Conservation (phyloP, 2,329 filamentous ascomycete species). For the Aspergillus fructus region DNA sequence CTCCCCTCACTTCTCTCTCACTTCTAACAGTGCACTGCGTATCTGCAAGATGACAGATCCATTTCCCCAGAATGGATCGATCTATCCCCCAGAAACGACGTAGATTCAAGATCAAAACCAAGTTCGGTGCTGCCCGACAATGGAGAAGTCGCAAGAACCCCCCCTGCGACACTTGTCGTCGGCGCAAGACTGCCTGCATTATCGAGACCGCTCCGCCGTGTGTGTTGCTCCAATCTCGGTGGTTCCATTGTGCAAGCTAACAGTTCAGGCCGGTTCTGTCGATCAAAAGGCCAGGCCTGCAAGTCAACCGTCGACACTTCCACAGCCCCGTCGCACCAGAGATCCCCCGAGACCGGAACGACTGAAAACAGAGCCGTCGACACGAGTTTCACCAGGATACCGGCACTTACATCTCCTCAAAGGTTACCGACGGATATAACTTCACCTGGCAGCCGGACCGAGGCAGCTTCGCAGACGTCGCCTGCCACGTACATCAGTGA, state of each 20-base stretch:
- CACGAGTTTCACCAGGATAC: neutral
- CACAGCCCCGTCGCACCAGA: neutral
- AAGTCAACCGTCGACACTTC: neutral
- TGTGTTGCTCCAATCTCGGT: conserved; percentile 18
- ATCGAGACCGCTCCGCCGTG: conserved; percentile 48
- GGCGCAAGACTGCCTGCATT: conserved; percentile 50
- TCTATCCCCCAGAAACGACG: neutral
- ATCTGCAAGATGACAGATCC: neutral
- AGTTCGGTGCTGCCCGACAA: conserved; percentile 1
- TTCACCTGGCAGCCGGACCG: neutral
- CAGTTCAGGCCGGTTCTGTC: conserved; percentile 5
- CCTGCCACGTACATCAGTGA: neutral
- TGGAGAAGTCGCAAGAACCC: conserved; percentile 47
- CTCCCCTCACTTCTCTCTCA: neutral
- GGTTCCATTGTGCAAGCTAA: neutral
- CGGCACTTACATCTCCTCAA: neutral
- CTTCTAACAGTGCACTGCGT: neutral
- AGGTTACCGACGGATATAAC: neutral
- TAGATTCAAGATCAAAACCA: conserved; percentile 5
- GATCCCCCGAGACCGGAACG: neutral
- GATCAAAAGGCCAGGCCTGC: conserved; percentile 2
- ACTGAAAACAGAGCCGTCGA: neutral
- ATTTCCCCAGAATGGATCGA: neutral
- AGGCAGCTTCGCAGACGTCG: neutral
- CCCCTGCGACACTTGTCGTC: conserved; percentile 49